Evolutionary conservation across 371 early-diverging fungal genomes (phyloP), one percentile per base, ranked within the genome.

Genomic region (Coemansia sp.): DNA sequence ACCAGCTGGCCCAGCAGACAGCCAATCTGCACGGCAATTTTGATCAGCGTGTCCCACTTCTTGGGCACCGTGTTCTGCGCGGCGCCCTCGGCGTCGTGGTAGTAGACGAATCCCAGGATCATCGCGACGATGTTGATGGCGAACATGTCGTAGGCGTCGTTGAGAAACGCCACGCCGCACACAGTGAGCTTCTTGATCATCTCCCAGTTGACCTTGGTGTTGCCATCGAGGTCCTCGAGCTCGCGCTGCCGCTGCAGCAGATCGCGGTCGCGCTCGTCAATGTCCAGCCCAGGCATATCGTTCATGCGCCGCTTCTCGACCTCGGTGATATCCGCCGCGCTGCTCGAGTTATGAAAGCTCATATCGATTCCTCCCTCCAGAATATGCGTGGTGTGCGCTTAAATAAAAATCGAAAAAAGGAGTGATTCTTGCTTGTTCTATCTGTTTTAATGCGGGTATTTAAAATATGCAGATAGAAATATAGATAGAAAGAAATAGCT

Each of bases 91-190:
- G 82, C 70, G 30, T 80, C 66, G 54, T 81, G 61, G 66, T 80
- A 90, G 76, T 89, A 92, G 30, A 89, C 84, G 66, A 83, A 86
- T 35, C 88, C 88, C 52, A 95, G 77, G 86, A 92, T 91, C 53
- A 90, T 85, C 5, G 90, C 81, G 35, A 89, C 88, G 65, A 92
- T 80, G 75, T 88, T 87, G 72, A 93, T 92, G 61, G 89, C 86
- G 67, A 93, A 95, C 57, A 91, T 83, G 82, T 95, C 93, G 78
- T 93, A 92, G 5, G 93, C 88, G 75, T 93, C 93, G 47, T 92
- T 92, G 66, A 90, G 89, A 81, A 92, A 92, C 65, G 93, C 93
- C 59, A 88, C 85, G 59, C 95, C 95, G n/a, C 92, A 84, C 30
- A 92, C 90, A n/a, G 92, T 77, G 70, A 89, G 85, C 47, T 93